phyloP scores from a whole-genome alignment of 2,329 filamentous ascomycete species.

The Pseudogymnoascus sp. region DNA sequence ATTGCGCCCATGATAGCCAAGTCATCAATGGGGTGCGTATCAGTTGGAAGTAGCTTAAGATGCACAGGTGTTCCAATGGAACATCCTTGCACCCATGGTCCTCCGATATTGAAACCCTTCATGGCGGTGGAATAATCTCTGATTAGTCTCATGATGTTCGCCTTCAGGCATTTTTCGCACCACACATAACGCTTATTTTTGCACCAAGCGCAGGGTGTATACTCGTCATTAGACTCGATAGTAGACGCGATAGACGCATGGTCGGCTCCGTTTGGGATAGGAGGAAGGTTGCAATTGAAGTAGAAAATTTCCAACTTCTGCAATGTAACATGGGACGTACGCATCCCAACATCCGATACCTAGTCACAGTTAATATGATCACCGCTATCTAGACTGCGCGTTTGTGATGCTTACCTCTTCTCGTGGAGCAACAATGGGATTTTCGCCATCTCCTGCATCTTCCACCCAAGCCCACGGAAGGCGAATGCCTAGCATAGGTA shows the following conservation, averaged over 20 bases:
- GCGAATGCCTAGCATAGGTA: not conserved
- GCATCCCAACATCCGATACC: slow-evolving; percentile 1
- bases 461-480: not conserved
- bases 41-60: slow-evolving; percentile 23
- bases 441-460: not conserved
- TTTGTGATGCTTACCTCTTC: not conserved
- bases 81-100: not conserved
- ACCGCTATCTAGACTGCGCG: not conserved
- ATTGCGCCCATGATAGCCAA: slow-evolving; percentile 26
- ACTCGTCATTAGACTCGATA: not conserved
- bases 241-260: not conserved
- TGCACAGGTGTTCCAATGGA: not conserved
- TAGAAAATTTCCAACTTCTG: slow-evolving; percentile 9
- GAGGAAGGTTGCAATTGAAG: not conserved
- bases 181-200: not conserved
- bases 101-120: slow-evolving; percentile 7
- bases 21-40: slow-evolving; percentile 30
- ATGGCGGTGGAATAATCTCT: slow-evolving; percentile 5
- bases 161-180: not conserved
- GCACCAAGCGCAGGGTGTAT: not conserved
- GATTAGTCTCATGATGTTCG: not conserved
- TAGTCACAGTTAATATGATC: not conserved
- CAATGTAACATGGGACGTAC: slow-evolving; percentile 2
- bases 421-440: not conserved
- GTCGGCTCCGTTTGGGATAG: not conserved